Percentiles rank a stretch among this genome's conserved stretches.
These are phyloP conservation scores for Penicillium expansum DNA, from an alignment of 2,329 filamentous ascomycete genomes.

Conservation along the genomic window DNA sequence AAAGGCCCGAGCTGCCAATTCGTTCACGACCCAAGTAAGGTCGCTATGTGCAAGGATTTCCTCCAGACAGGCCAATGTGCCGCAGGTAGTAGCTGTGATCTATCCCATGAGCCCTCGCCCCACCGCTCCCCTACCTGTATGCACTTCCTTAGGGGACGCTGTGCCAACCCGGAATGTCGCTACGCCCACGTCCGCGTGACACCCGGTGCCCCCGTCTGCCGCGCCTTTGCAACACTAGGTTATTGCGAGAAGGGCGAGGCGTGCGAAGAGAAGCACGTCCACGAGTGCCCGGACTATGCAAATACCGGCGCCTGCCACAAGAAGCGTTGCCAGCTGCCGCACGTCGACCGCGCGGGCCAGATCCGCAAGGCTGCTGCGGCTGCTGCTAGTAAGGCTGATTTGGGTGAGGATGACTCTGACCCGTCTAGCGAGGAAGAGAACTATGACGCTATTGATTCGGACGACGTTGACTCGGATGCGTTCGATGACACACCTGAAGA, in stretches of 20 bases:
- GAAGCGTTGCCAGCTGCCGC: slow-evolving; percentile 77
- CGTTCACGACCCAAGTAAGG: slow-evolving; percentile 78
- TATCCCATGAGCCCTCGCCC: slow-evolving; percentile 81
- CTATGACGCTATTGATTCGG: slow-evolving; percentile 62
- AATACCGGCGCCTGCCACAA: slow-evolving; percentile 81
- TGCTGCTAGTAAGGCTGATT: slow-evolving; percentile 43
- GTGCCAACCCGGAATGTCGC: slow-evolving; percentile 78
- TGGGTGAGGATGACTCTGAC: slow-evolving; percentile 61
- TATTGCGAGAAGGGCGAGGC: slow-evolving; percentile 80
- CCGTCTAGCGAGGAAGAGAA: slow-evolving; percentile 75
- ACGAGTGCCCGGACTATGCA: slow-evolving; percentile 93
- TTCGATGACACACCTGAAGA: slow-evolving; percentile 44
- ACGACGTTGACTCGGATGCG: slow-evolving; percentile 68
- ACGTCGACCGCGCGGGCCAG: slow-evolving; percentile 83
- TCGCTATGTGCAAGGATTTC: slow-evolving; percentile 86
- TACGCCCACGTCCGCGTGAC: slow-evolving; percentile 83
- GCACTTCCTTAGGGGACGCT: slow-evolving; percentile 86
- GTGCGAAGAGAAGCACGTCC: slow-evolving; percentile 80
- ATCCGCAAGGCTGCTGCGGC: slow-evolving; percentile 55
- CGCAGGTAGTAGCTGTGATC: slow-evolving; percentile 76
- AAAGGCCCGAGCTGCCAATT: slow-evolving; percentile 79
- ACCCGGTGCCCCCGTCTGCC: slow-evolving; percentile 75
- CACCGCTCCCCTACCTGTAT: slow-evolving; percentile 84
- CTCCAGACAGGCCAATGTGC: slow-evolving; percentile 75
- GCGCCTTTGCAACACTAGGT: slow-evolving; percentile 77